These are phyloP conservation scores for Eremomyces bilateralis DNA, from an alignment of 495 filamentous ascomycete species.

Conservation along the genomic window DNA sequence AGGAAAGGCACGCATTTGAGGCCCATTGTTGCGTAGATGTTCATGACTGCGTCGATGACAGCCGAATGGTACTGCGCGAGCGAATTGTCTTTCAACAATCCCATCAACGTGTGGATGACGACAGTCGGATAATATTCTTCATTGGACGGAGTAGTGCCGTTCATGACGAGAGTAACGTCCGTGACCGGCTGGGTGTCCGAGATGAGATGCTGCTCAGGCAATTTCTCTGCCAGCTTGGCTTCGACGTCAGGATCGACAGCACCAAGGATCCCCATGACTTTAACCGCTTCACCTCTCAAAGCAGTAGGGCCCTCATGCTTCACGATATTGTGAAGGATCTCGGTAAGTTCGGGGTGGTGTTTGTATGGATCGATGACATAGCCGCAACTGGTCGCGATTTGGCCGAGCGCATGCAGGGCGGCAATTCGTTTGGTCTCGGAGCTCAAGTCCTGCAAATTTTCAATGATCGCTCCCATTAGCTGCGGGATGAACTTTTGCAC, in stretches of 20 bases:
- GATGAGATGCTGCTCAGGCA: slow-evolving; percentile 37
- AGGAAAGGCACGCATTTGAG: slow-evolving; percentile 90
- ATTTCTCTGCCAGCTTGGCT: slow-evolving; percentile 30
- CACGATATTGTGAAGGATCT: slow-evolving; percentile 81
- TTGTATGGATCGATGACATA: slow-evolving; percentile 96
- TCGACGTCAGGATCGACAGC: slow-evolving; percentile 92
- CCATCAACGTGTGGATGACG: slow-evolving; percentile 83
- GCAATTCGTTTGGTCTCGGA: slow-evolving; percentile 76
- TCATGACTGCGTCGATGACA: slow-evolving; percentile 97
- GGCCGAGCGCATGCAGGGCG: slow-evolving; percentile 73
- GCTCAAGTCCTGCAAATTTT: slow-evolving; percentile 77
- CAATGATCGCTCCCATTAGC: slow-evolving; percentile 87
- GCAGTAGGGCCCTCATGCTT: slow-evolving; percentile 68
- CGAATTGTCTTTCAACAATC: slow-evolving; percentile 75
- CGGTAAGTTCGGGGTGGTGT: slow-evolving; percentile 81
- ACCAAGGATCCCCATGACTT: slow-evolving; percentile 86
- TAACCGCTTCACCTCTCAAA: slow-evolving; percentile 81
- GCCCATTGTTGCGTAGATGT: slow-evolving; percentile 88
- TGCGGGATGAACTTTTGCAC: slow-evolving; percentile 72
- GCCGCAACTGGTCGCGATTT: slow-evolving; percentile 80
- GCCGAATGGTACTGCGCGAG: slow-evolving; percentile 73
- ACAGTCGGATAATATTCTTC: slow-evolving; percentile 98
- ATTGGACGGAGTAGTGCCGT: slow-evolving; percentile 82
- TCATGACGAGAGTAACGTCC: slow-evolving; percentile 95
- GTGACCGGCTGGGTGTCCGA: slow-evolving; percentile 49